Conservation (phyloP, 352 stramenopile species). For the Globisporangium acanthophoron region DNA sequence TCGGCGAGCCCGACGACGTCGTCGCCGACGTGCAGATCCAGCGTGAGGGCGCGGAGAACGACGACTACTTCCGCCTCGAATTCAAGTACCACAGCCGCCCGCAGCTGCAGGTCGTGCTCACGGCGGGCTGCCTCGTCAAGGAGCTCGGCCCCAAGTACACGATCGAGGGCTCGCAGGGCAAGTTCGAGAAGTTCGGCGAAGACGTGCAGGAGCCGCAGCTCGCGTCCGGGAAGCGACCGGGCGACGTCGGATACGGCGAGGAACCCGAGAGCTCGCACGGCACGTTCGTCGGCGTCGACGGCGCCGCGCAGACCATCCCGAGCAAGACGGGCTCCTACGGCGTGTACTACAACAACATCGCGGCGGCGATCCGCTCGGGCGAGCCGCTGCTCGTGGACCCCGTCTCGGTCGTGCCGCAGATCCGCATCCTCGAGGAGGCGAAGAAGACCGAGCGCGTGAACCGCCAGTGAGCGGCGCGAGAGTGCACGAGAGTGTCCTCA, state of each 20-base stretch:
- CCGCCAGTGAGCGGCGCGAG: background rate
- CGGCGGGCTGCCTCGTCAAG: constrained; percentile 61
- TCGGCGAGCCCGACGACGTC: constrained; percentile 42
- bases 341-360: constrained; percentile 70
- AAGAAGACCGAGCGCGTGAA: constrained; percentile 49
- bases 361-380: constrained; percentile 44
- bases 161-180: constrained; percentile 48
- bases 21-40: constrained; percentile 67
- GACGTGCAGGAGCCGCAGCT: constrained; percentile 62
- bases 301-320: constrained; percentile 22
- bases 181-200: constrained; percentile 56
- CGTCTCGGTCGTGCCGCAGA: constrained; percentile 45
- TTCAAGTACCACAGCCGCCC: constrained; percentile 49
- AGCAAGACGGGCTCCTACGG: constrained; percentile 51
- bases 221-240: constrained; percentile 43
- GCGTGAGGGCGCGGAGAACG: constrained; percentile 52
- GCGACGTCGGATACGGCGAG: constrained; percentile 40
- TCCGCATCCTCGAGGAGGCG: constrained; percentile 66
- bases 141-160: constrained; percentile 58
- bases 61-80: constrained; percentile 72
- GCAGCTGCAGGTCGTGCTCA: constrained; percentile 50
- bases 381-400: constrained; percentile 48
- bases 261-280: constrained; percentile 43
- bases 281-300: constrained; percentile 27
- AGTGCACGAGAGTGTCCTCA: background rate